phyloP scores from a whole-genome alignment of 768 basidiomycete genomes.

The Antrodiella citrinella region DNA sequence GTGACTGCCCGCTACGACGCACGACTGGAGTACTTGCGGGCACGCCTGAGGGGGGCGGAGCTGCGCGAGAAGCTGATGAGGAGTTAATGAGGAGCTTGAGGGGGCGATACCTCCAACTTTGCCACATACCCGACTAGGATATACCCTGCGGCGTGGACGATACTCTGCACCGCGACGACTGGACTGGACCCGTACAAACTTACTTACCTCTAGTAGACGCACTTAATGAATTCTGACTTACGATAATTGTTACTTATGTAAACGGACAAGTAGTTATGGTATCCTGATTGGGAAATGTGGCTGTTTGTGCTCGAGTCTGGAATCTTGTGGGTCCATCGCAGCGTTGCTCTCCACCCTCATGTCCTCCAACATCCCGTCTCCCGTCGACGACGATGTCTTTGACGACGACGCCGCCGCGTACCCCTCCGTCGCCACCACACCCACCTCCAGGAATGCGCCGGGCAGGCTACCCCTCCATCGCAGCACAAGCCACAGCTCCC shows the following conservation, averaged over 20 bases:
- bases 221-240: background rate
- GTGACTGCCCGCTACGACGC: slow-evolving; percentile 66
- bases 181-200: background rate
- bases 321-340: background rate
- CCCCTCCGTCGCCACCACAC: slow-evolving; percentile 7
- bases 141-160: background rate
- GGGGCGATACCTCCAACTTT: background rate
- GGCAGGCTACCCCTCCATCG: slow-evolving; percentile 18
- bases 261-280: background rate
- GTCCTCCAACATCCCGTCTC: slow-evolving; percentile 9
- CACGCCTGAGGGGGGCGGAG: slow-evolving; percentile 77
- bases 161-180: background rate
- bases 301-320: background rate
- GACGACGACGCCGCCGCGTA: slow-evolving; percentile 6
- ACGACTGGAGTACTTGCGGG: slow-evolving; percentile 72
- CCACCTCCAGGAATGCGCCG: slow-evolving; percentile 6
- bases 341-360: slow-evolving; percentile 3
- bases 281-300: background rate
- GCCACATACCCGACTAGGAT: slow-evolving; percentile 1
- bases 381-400: slow-evolving; percentile 5
- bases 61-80: slow-evolving; percentile 74
- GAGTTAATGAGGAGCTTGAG: slow-evolving; percentile 24
- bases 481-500: slow-evolving; percentile 41
- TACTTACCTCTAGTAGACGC: too few relatives aligned
- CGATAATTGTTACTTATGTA: background rate